phyloP scores from a whole-genome alignment of 805 yeast genomes.

The Monosporozyma servazzii region DNA sequence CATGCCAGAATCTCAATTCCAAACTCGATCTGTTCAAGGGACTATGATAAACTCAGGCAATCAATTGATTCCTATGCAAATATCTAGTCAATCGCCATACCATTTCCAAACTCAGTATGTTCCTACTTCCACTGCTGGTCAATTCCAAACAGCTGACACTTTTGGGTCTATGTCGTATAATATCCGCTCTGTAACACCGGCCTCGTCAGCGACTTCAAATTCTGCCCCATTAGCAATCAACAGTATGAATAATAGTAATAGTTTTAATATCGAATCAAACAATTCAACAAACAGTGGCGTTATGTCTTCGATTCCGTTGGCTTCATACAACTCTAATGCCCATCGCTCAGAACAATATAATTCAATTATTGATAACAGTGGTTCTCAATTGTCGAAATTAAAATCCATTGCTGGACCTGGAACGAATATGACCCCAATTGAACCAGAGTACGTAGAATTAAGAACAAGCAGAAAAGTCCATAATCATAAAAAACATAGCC shows the following conservation, averaged over 20 bases:
- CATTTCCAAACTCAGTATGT: not conserved
- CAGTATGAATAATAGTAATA: not conserved
- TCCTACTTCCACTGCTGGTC: not conserved
- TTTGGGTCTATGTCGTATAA: not conserved
- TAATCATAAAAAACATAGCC: not conserved
- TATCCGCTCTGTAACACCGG: not conserved
- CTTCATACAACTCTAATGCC: not conserved
- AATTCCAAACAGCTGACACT: not conserved
- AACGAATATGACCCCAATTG: not conserved
- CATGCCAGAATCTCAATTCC: not conserved
- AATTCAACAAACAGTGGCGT: not conserved
- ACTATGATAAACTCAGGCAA: not conserved
- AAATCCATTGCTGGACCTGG: not conserved
- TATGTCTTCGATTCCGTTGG: not conserved
- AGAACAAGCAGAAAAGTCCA: not conserved
- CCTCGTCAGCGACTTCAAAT: not conserved
- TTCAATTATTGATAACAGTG: not conserved
- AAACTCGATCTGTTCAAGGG: not conserved
- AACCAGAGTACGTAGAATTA: slow-evolving; percentile 1
- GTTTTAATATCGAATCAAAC: not conserved
- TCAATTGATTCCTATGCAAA: not conserved
- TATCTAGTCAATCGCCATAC: not conserved
- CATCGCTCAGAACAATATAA: not conserved
- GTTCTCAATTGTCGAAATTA: not conserved
- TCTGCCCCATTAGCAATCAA: not conserved